Evolutionary conservation across 2,329 filamentous ascomycete genomes (phyloP), one percentile per base, ranked within the genome.

Genomic region (Ploettnerulaceae sp.): DNA sequence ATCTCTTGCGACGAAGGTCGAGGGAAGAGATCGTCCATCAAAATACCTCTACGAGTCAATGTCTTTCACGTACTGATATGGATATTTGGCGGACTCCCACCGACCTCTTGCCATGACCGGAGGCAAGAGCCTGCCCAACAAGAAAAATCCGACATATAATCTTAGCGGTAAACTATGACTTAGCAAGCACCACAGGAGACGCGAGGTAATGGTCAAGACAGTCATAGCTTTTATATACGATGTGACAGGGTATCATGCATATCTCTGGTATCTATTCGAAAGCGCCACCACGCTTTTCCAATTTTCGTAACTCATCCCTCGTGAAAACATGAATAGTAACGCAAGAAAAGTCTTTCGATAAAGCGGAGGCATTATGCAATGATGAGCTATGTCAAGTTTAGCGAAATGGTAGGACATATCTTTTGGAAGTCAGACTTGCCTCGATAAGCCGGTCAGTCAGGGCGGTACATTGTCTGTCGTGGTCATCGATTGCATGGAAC

Each of bases 381-480:
- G 20, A 56, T 56, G 18, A 54, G 52, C 52, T 54, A 15, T n/a
- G 5, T 21, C 5, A 11, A n/a, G 21, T 17, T 51, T 44, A 51
- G 51, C 20, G 18, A 6, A 5, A 7, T 15, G 26, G 3, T 7
- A 8, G 12, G 5, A 9, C 2, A n/a, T 14, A 3, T 21, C 6
- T n/a, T 22, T 5, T 32, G 14, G 15, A 2, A 12, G 29, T 9
- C 14, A 11, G 7, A 37, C 40, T 17, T 45, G 53, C 54, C 51
- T 57, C 52, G 35, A 57, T 57, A 11, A 57, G 42, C 22, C 54
- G 48, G 33, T 57, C 52, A 1, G 54, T 57, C 40, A 57, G 40
- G 5, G 42, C 47, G 21, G 54, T 63, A 40, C 61, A 61, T 36
- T 64, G 58, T 34, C 60, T 60, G 17, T 63, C 61, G 18, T 60